Evolutionary conservation across 2,329 filamentous ascomycete species (phyloP).

Genomic region (Rutstroemia sp.): DNA sequence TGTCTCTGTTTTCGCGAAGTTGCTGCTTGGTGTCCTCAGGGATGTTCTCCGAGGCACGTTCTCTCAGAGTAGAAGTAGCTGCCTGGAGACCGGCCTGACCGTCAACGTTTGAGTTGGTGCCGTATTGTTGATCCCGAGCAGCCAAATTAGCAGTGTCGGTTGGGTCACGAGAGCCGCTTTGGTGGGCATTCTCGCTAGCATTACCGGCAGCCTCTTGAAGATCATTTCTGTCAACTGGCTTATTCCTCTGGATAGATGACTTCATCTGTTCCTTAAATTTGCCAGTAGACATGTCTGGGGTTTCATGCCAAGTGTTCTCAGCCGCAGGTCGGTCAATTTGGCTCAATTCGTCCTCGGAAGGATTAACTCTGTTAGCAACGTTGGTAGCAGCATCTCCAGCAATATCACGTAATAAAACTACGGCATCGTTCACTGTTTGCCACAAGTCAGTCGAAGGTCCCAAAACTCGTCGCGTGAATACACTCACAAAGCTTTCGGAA

Average conservation of each 20-base stretch:
- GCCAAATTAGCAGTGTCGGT: constrained; percentile 42
- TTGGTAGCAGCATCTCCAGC: constrained; percentile 82
- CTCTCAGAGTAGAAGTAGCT: constrained; percentile 37
- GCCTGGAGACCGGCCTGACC: constrained; percentile 37
- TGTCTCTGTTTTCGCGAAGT: constrained; percentile 43
- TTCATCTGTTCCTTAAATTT: constrained; percentile 63
- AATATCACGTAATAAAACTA: constrained; percentile 78
- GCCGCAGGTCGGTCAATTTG: constrained; percentile 79
- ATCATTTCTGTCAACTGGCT: constrained; percentile 47
- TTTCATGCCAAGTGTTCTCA: constrained; percentile 91
- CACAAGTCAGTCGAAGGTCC: constrained; percentile 14
- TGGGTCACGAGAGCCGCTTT: constrained; percentile 45
- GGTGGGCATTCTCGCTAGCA: constrained; percentile 50
- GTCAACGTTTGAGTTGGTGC: constrained; percentile 42
- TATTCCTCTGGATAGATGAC: constrained; percentile 45
- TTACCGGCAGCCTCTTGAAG: constrained; percentile 51
- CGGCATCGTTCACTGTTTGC: constrained; percentile 62
- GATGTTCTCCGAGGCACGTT: constrained; percentile 54
- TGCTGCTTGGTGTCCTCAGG: constrained; percentile 53
- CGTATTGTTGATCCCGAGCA: constrained; percentile 39
- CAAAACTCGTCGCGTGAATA: neutral
- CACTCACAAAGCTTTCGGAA: constrained; percentile 28
- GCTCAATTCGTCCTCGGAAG: constrained; percentile 65
- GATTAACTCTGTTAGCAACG: constrained; percentile 67
- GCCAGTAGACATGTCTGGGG: constrained; percentile 65